phyloP scores from a whole-genome alignment of 2,329 filamentous ascomycete genomes.

The Ascochyta fabae region DNA sequence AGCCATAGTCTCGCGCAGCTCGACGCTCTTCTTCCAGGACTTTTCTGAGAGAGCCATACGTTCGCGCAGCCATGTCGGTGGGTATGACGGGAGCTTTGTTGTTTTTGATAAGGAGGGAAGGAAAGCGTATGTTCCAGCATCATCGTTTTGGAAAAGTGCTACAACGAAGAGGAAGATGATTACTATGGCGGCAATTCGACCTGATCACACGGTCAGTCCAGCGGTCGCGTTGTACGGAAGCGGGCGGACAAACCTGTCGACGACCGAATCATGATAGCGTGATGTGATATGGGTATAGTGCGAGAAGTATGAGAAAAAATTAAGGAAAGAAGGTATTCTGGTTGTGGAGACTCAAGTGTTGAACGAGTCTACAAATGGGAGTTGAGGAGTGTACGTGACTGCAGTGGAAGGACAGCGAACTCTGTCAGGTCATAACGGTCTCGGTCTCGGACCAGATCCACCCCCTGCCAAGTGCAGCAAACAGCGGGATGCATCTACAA shows the following conservation, averaged over 20 bases:
- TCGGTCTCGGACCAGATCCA: constrained; percentile 14
- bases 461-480: constrained; percentile 14
- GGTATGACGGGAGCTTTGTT: constrained; percentile 23
- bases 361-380: constrained; percentile 8
- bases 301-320: not conserved
- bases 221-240: not conserved
- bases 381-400: constrained; percentile 6
- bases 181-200: constrained; percentile 29
- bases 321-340: not conserved
- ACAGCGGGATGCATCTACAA: constrained; percentile 9
- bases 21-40: constrained; percentile 39
- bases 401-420: not conserved
- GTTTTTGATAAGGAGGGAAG: constrained; percentile 28
- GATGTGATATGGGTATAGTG: not conserved
- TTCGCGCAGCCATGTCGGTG: constrained; percentile 35
- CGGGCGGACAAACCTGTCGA: constrained; percentile 25
- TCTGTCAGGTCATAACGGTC: constrained; percentile 10
- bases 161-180: constrained; percentile 35
- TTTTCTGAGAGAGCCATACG: constrained; percentile 40
- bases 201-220: constrained; percentile 20
- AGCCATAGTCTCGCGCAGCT: constrained; percentile 37
- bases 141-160: constrained; percentile 34
- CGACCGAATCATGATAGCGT: constrained; percentile 26
- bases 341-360: constrained; percentile 11
- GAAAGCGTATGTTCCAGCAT: constrained; percentile 32